Conservation (phyloP, 768 basidiomycete genomes). For the Termitomyces sp. region DNA sequence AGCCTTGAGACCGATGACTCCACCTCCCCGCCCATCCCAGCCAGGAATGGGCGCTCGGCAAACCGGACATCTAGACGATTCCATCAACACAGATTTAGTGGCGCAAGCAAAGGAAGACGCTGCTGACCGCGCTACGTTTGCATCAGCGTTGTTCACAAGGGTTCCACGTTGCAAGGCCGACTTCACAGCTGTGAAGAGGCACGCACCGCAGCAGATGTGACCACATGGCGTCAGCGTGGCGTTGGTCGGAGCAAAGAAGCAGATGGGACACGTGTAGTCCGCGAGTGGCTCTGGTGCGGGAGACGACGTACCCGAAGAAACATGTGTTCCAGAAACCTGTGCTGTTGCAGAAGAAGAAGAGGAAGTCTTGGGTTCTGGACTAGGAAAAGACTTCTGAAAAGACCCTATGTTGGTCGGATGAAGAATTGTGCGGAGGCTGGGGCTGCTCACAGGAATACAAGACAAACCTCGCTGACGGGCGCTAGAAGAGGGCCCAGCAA, state of each 20-base stretch:
- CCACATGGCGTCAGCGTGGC: constrained; percentile 79
- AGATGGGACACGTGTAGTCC: constrained; percentile 74
- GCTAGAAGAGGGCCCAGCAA: neutral
- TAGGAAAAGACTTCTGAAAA: constrained; percentile 1
- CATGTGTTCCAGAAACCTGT: constrained; percentile 5
- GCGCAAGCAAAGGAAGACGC: neutral
- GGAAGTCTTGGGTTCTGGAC: neutral
- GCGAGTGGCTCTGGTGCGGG: constrained; percentile 36
- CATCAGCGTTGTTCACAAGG: constrained; percentile 18
- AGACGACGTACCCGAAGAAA: constrained; percentile 3
- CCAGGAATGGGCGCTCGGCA: constrained; percentile 61
- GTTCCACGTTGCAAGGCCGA: constrained; percentile 48
- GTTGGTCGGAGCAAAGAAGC: constrained; percentile 69
- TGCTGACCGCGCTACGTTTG: constrained; percentile 32
- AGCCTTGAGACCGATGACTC: constrained; percentile 57
- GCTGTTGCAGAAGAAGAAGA: constrained; percentile 5
- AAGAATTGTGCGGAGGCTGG: constrained; percentile 19
- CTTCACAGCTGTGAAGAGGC: constrained; percentile 69
- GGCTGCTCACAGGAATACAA: constrained; percentile 15
- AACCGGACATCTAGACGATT: constrained; percentile 51
- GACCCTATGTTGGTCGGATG: constrained; percentile 11
- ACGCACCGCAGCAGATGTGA: constrained; percentile 72
- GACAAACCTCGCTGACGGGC: neutral
- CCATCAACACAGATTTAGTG: neutral
- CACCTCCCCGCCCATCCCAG: constrained; percentile 69